Evolutionary conservation across 805 yeast genomes (phyloP), one percentile per base, ranked within the genome.

Genomic region (Ogataea sp.): DNA sequence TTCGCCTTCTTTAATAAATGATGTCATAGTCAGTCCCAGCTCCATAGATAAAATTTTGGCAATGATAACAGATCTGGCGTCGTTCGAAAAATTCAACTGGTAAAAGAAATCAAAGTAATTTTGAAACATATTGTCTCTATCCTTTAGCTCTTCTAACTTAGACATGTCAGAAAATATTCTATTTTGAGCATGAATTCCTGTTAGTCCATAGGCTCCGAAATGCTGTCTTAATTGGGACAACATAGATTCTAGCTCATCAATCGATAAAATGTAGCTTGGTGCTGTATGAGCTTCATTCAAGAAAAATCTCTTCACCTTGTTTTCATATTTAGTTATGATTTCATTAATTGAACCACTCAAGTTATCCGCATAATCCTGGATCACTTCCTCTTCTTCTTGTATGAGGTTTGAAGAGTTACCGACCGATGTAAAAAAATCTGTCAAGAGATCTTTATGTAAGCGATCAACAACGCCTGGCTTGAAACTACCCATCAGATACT

Each of bases 201-300:
- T 6, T 14, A 20, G 15, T 17, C 34, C 34, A 24, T 21, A 28
- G 13, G 17, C n/a, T 2, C 14, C 39, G 24, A 25, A 60, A 34
- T 52, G 53, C n/a, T 37, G 36, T 16, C 47, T 47, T 33, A 61
- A 38, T 38, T 63, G 68, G 11, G 45, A 44, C 18, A 65, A 27
- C 68, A 64, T 62, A 14, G 56, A 50, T 37, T 62, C 64, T 20
- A 64, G 39, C 38, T 63, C 68, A 2, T 38, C 42, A 8, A 55
- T 34, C 21, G 57, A 55, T 3, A 38, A 30, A 3, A 59, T 34
- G 14, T 26, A 32, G 2, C 21, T 26, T 6, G 42, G 41, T 4
- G 26, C 33, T 2, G 15, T 9, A 2, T 36, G 37, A 20, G 20
- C 20, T 4, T 43, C 39, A 15, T 40, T 27, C 23, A 49, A 20